A percentile compares a stretch with the other conserved stretches of the same genome.
phyloP scores from a whole-genome alignment of 805 yeast species.

The Wickerhamomyces mucosus region DNA sequence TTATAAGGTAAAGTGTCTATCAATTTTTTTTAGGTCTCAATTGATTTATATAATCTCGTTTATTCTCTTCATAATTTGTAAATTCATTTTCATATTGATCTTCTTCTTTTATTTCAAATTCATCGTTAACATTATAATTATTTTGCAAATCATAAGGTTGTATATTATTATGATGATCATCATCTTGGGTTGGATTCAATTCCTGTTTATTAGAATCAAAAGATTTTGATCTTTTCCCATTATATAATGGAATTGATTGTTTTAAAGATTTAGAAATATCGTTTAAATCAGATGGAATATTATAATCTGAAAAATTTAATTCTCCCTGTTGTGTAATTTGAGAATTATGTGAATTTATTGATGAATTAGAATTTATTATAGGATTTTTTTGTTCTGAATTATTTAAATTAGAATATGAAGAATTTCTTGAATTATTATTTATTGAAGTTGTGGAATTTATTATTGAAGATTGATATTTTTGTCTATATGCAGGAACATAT shows the following conservation, averaged over 20 bases:
- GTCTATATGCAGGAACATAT: constrained; percentile 30
- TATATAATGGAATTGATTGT: constrained; percentile 17
- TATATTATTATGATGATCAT: no score
- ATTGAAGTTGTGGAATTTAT: constrained; percentile 13
- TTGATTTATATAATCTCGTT: constrained; percentile 30
- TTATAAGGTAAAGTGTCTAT: not conserved
- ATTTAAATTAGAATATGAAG: constrained; percentile 13
- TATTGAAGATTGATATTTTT: constrained; percentile 21
- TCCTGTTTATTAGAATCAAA: constrained; percentile 11
- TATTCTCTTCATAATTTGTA: constrained; percentile 35
- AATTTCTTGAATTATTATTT: constrained; percentile 16
- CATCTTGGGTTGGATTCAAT: constrained; percentile 6
- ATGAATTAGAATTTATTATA: constrained; percentile 14
- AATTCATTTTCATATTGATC: constrained; percentile 37
- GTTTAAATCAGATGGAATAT: no score
- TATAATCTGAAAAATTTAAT: no score
- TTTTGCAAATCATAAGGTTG: constrained; percentile 22
- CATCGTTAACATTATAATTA: constrained; percentile 22
- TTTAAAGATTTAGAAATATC: constrained; percentile 19
- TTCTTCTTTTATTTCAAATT: constrained; percentile 29
- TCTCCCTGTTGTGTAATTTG: constrained; percentile 18
- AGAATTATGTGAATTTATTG: constrained; percentile 17
- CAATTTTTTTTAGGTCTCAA: constrained; percentile 26
- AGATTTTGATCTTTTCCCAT: constrained; percentile 8
- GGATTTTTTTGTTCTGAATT: constrained; percentile 9